Percentiles rank a stretch among this genome's conserved stretches.
These are phyloP conservation scores for Paradendryphiella salina DNA, from an alignment of 2,329 filamentous ascomycete species.

Conservation along the genomic window DNA sequence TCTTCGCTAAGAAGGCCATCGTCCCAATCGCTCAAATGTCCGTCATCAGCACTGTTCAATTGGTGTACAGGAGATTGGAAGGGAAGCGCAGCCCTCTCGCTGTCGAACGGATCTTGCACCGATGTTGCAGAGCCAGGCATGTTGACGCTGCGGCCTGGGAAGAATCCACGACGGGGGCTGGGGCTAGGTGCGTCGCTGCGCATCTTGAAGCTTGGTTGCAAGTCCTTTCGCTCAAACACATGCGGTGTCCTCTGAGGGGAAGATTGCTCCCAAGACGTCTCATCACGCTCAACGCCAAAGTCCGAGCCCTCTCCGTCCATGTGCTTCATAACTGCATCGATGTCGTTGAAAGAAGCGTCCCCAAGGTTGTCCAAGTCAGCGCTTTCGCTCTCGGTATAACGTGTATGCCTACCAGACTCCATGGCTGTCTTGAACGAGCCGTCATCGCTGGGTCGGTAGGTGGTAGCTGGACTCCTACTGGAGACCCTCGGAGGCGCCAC, in stretches of 20 bases:
- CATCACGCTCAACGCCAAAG: constrained; percentile 70
- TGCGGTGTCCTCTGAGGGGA: constrained; percentile 41
- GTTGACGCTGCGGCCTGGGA: constrained; percentile 25
- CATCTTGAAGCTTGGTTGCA: constrained; percentile 49
- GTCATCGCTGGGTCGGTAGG: constrained; percentile 47
- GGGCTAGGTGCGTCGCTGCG: constrained; percentile 75
- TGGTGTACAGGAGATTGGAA: constrained; percentile 63
- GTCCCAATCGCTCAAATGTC: constrained; percentile 88
- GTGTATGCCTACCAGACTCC: constrained; percentile 38
- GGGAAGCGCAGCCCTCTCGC: constrained; percentile 61
- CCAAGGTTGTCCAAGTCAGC: constrained; percentile 42
- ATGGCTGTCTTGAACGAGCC: constrained; percentile 47
- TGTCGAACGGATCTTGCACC: constrained; percentile 61
- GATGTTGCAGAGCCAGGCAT: constrained; percentile 42
- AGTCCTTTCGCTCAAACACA: constrained; percentile 37
- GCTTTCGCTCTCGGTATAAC: constrained; percentile 45
- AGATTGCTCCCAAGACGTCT: constrained; percentile 49
- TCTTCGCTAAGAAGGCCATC: constrained; percentile 74
- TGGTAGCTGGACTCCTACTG: constrained; percentile 47
- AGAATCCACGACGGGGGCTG: constrained; percentile 61
- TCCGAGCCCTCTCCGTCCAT: constrained; percentile 74
- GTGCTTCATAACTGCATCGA: constrained; percentile 89
- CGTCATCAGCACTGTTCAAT: constrained; percentile 64
- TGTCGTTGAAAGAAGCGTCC: constrained; percentile 71
- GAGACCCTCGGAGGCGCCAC: constrained; percentile 24